phyloP scores from a whole-genome alignment of 768 basidiomycete species.

The Exsudoporus frostii region DNA sequence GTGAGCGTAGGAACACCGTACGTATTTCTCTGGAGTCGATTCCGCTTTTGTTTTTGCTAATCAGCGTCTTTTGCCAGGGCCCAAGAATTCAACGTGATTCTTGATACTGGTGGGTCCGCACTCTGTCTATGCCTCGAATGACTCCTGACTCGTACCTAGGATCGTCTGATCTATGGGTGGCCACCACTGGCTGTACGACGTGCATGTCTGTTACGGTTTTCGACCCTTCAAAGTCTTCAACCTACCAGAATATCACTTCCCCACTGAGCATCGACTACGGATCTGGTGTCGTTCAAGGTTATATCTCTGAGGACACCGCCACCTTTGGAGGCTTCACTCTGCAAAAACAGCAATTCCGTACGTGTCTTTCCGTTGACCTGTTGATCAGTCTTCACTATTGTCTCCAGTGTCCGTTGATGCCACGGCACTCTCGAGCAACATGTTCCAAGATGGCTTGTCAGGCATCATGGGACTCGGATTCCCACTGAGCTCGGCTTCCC shows the following conservation, averaged over 20 bases:
- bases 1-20: constrained; percentile 60
- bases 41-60: not conserved
- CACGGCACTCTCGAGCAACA: constrained; percentile 30
- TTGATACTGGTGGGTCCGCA: constrained; percentile 65
- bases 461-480: constrained; percentile 78
- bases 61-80: constrained; percentile 37
- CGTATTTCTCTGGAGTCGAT: constrained; percentile 26
- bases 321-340: constrained; percentile 61
- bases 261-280: constrained; percentile 54
- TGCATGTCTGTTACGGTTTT: constrained; percentile 46
- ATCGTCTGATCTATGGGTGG: constrained; percentile 84
- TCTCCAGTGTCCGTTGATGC: constrained; percentile 51
- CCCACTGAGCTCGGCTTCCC: constrained; percentile 49
- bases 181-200: constrained; percentile 42
- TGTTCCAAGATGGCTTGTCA: constrained; percentile 35
- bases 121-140: not conserved
- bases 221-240: constrained; percentile 39
- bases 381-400: not conserved
- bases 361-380: constrained; percentile 15
- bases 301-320: constrained; percentile 55
- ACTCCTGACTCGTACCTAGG: not conserved
- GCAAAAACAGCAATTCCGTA: constrained; percentile 49
- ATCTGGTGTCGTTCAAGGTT: constrained; percentile 62
- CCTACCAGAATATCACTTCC: constrained; percentile 26
- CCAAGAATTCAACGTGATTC: constrained; percentile 69